Evolutionary conservation across 371 early-diverging fungal species (phyloP).

Genomic region (Mucor piriformis): DNA sequence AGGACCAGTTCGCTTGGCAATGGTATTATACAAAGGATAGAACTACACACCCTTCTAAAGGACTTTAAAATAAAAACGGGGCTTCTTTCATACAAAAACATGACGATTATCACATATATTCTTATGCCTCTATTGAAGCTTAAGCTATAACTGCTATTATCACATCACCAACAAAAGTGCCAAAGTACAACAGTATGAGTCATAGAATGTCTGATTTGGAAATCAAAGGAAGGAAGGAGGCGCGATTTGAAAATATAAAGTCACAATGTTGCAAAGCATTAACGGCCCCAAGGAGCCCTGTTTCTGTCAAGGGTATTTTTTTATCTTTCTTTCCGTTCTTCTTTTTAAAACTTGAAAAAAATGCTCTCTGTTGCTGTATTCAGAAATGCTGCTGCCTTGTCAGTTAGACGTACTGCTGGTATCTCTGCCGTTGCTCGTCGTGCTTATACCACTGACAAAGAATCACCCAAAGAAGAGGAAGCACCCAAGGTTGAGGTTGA

Average conservation of each 20-base stretch:
- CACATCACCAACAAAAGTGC: too few relatives aligned
- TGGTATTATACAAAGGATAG: too few relatives aligned
- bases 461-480: conserved; percentile 15
- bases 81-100: too few relatives aligned
- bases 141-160: too few relatives aligned
- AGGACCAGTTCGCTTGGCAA: too few relatives aligned
- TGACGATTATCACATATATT: too few relatives aligned
- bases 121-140: too few relatives aligned
- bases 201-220: too few relatives aligned
- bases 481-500: conserved; percentile 26
- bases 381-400: conserved; percentile 26
- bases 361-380: conserved; percentile 27
- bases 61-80: too few relatives aligned
- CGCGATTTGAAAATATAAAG: conserved; percentile 4
- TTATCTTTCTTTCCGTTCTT: background rate
- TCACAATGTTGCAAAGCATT: background rate
- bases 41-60: too few relatives aligned
- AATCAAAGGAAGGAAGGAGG: background rate
- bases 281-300: conserved; percentile 13
- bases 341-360: background rate
- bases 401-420: conserved; percentile 17
- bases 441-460: conserved; percentile 34
- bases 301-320: conserved; percentile 9
- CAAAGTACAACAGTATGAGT: too few relatives aligned
- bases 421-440: conserved; percentile 14